Conservation (phyloP, 2,329 filamentous ascomycete genomes). For the Sclerotinia nivalis region DNA sequence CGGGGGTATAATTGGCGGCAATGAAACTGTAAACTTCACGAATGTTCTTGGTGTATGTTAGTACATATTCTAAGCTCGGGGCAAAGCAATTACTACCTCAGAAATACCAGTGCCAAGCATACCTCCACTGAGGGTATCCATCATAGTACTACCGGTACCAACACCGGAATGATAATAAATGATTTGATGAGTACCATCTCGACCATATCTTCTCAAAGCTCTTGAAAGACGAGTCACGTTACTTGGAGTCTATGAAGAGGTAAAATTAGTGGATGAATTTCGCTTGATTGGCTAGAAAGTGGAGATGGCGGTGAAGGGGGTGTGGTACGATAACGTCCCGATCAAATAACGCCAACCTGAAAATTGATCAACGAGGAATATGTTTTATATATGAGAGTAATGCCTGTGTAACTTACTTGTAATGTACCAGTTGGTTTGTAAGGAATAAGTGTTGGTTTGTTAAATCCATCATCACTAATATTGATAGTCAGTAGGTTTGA, state of each 20-base stretch:
- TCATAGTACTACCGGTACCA: conserved; percentile 52
- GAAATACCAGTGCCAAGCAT: conserved; percentile 55
- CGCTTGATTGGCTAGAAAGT: conserved; percentile 12
- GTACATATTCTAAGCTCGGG: conserved; percentile 30
- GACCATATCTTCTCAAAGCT: conserved; percentile 53
- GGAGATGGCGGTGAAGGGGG: conserved; percentile 19
- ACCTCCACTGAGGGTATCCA: conserved; percentile 56
- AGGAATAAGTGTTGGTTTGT: conserved; percentile 44
- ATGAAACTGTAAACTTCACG: conserved; percentile 52
- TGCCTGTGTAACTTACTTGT: conserved; percentile 4
- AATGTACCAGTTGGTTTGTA: conserved; percentile 60
- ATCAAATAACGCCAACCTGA: not conserved
- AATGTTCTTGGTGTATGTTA: conserved; percentile 48
- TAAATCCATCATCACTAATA: conserved; percentile 37
- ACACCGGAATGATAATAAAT: conserved; percentile 63
- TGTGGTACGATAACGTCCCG: not conserved
- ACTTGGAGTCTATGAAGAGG: conserved; percentile 48
- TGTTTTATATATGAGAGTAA: not conserved
- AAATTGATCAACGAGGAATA: not conserved
- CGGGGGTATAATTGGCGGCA: conserved; percentile 44
- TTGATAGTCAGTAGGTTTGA: not conserved
- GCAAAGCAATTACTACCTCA: conserved; percentile 30
- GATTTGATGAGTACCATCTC: conserved; percentile 55
- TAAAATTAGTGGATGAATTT: conserved; percentile 10
- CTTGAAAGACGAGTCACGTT: conserved; percentile 63